Conservation (phyloP, 2,329 filamentous ascomycete species). For the Cytospora leucostoma region DNA sequence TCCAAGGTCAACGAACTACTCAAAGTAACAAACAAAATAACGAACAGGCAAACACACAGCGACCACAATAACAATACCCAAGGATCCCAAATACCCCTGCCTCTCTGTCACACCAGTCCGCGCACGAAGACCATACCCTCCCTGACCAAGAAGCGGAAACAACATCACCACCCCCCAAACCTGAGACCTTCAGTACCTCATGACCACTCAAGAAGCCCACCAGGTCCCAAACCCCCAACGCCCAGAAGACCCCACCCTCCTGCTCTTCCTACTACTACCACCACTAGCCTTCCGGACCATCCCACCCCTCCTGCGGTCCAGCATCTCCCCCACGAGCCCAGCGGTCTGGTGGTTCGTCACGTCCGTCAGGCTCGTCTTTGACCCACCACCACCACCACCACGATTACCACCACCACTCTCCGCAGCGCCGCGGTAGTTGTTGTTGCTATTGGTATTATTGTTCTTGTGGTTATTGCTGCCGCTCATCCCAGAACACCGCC, state of each 20-base stretch:
- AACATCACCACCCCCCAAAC: too few relatives aligned
- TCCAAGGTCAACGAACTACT: too few relatives aligned
- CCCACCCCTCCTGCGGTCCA: constrained; percentile 13
- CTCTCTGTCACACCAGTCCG: too few relatives aligned
- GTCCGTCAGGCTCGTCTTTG: constrained; percentile 18
- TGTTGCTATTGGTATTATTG: too few relatives aligned
- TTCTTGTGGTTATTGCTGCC: too few relatives aligned
- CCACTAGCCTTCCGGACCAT: constrained; percentile 6
- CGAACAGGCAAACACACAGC: too few relatives aligned
- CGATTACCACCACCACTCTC: background rate
- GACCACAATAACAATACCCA: too few relatives aligned
- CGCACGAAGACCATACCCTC: too few relatives aligned
- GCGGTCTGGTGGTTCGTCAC: constrained; percentile 21
- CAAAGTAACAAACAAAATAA: too few relatives aligned
- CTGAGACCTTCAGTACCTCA: too few relatives aligned
- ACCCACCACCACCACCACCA: background rate
- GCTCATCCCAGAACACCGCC: constrained; percentile 24
- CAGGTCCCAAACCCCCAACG: constrained; percentile 26
- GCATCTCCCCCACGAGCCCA: constrained; percentile 1
- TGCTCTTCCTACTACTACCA: background rate
- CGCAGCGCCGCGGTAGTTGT: constrained; percentile 7
- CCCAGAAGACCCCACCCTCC: constrained; percentile 14
- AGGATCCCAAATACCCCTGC: too few relatives aligned
- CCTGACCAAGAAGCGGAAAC: too few relatives aligned
- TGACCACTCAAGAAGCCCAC: constrained; percentile 18